phyloP scores from a whole-genome alignment of 2,329 filamentous ascomycete species.

The Orbilia javanica region DNA sequence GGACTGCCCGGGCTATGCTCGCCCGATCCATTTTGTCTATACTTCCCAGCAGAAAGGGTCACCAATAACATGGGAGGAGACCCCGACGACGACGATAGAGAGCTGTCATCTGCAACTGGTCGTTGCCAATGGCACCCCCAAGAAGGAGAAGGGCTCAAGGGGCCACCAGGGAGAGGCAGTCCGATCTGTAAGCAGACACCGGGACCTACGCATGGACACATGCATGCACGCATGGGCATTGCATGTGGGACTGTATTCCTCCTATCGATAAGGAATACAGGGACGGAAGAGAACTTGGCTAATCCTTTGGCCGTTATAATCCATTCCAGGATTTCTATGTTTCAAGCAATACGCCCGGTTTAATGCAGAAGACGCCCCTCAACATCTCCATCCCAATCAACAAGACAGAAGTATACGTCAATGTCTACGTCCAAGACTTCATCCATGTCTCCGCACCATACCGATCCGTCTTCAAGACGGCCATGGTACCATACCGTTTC shows the following conservation, averaged over 20 bases:
- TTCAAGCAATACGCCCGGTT: not conserved
- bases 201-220: not conserved
- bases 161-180: conserved; percentile 21
- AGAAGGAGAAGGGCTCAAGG: conserved; percentile 26
- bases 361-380: conserved; percentile 30
- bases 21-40: conserved; percentile 49
- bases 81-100: conserved; percentile 51
- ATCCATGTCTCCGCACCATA: conserved; percentile 55
- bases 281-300: not conserved
- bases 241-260: not conserved
- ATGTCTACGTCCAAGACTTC: conserved; percentile 55
- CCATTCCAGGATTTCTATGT: not conserved
- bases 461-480: conserved; percentile 50
- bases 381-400: conserved; percentile 47
- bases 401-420: conserved; percentile 47
- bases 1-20: conserved; percentile 50
- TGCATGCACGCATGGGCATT: not conserved
- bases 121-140: conserved; percentile 26
- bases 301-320: not conserved
- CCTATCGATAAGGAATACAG: conserved; percentile 4
- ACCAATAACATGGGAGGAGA: conserved; percentile 51
- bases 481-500: conserved; percentile 55
- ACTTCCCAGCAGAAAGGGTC: conserved; percentile 47
- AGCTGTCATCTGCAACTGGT: conserved; percentile 48
- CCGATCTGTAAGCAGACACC: conserved; percentile 34